Base-by-base conservation (phyloP, 768 basidiomycete species). In the Boletus rubroflammeus region DNA sequence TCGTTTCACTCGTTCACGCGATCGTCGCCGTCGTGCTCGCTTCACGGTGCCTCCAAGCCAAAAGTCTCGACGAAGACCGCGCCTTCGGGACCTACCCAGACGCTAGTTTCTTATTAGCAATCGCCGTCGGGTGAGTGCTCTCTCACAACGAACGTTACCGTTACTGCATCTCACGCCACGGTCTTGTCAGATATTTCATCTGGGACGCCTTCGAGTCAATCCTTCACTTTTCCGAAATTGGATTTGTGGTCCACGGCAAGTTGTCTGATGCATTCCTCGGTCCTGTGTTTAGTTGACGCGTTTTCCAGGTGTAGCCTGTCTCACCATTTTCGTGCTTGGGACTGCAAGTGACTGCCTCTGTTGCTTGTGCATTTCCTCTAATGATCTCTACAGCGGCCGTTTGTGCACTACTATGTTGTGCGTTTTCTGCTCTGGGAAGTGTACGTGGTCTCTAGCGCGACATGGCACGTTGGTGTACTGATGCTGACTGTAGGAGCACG, bases 381-480 rank as follows among this genome's bases (percentile, higher is more conserved):
- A 67, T 40, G 10, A 3, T 44, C n/a, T 23, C 32, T 36, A 29
- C 59, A 85, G 84, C 81, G 75, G 64, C 82, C 93, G 6, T 93
- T 93, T 70, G 74, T 89, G 38, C 82, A 86, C 8, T 95, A 92
- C 68, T 93, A 85, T 61, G 88, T 79, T 14, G 75, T 83, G 2
- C 78, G 89, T 15, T 94, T 88, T 72, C 72, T 95, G 29, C 73
- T 93, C 11, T 93, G 91, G 92, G 93, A 93, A 72, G 74, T 82
- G 77, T 86, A 69, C 49, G 82, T 72, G 35, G 41, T 39, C 13
- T 10, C n/a, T 35, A 21, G 21, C 44, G 25, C 29, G 10, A 40
- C 23, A 17, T 40, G 11, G 13, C 28, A 32, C 23, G 14, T 60
- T 10, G 40, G 17, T 31, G 29, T 51, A 35, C 54, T 61, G 32